Conservation (phyloP, 2,329 filamentous ascomycete genomes). For the Cercospora sp. region DNA sequence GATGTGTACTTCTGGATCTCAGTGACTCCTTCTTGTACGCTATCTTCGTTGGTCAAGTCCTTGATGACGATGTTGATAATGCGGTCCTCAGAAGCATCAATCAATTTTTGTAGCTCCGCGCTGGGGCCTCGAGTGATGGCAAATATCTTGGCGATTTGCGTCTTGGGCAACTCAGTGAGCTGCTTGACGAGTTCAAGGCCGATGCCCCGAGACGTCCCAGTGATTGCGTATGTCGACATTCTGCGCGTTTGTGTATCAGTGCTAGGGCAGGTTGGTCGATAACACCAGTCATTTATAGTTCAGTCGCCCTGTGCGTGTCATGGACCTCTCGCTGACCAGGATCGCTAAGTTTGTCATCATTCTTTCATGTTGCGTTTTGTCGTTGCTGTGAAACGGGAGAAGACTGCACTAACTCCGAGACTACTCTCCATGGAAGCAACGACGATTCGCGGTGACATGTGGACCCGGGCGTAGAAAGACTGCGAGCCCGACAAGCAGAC, state of each 20-base stretch:
- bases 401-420: neutral
- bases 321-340: neutral
- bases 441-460: neutral
- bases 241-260: neutral
- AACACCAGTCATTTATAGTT: neutral
- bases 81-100: slow-evolving; percentile 10
- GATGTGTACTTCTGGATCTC: slow-evolving; percentile 5
- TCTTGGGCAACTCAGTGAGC: slow-evolving; percentile 35
- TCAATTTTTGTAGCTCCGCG: slow-evolving; percentile 10
- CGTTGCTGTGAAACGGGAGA: neutral
- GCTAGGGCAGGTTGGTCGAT: neutral
- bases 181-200: slow-evolving; percentile 41
- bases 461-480: neutral
- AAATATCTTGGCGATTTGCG: slow-evolving; percentile 39
- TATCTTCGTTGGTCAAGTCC: slow-evolving; percentile 13
- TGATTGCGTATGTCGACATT: slow-evolving; percentile 7
- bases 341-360: neutral
- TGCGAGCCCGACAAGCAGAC: neutral
- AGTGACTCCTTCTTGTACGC: slow-evolving; percentile 9
- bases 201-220: slow-evolving; percentile 41
- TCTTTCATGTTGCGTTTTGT: neutral
- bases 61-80: slow-evolving; percentile 15
- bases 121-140: slow-evolving; percentile 14
- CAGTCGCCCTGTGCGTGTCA: neutral
- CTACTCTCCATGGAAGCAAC: neutral